These are phyloP conservation scores for Populus nigra DNA, from an alignment of 345 rosid genomes.

Conservation along the genomic window DNA sequence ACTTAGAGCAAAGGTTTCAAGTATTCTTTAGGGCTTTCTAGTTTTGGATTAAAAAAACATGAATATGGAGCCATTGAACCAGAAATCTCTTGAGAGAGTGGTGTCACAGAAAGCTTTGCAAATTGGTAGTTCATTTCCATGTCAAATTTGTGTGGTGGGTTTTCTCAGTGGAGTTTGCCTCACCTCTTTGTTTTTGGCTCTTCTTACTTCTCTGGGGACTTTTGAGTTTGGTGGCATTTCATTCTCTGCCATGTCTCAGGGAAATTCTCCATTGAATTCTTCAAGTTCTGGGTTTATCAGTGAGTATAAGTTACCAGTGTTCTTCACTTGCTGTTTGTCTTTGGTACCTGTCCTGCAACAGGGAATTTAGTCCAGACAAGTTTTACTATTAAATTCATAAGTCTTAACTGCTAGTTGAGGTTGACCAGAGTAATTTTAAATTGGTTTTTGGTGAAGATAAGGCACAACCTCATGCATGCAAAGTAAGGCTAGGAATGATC, in stretches of 20 bases:
- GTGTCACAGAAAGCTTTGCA: slow-evolving; percentile 81
- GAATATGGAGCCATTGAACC: slow-evolving; percentile 53
- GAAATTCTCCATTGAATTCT: slow-evolving; percentile 59
- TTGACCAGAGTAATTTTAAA: not conserved
- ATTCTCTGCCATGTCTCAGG: slow-evolving; percentile 39
- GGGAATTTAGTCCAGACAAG: not conserved
- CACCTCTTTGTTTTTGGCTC: slow-evolving; percentile 77
- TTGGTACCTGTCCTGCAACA: not conserved
- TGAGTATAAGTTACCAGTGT: slow-evolving; percentile 29
- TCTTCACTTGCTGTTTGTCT: not conserved
- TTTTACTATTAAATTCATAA: not conserved
- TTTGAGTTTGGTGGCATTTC: slow-evolving; percentile 55
- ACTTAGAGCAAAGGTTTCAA: not conserved
- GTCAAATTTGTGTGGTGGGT: slow-evolving; percentile 89
- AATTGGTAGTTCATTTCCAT: slow-evolving; percentile 81
- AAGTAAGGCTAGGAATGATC: slow-evolving; percentile 16
- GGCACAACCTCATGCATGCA: slow-evolving; percentile 13
- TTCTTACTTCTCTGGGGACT: slow-evolving; percentile 69
- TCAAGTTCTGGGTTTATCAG: slow-evolving; percentile 52
- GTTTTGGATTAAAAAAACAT: not conserved
- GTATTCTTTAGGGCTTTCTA: not conserved
- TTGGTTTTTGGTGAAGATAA: not conserved
- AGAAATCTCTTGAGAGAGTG: slow-evolving; percentile 71
- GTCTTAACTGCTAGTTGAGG: not conserved
- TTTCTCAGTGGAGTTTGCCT: slow-evolving; percentile 85